Evolutionary conservation across 1,284 basidiomycete genomes (phyloP).

Genomic region (Ustilago esculenta): DNA sequence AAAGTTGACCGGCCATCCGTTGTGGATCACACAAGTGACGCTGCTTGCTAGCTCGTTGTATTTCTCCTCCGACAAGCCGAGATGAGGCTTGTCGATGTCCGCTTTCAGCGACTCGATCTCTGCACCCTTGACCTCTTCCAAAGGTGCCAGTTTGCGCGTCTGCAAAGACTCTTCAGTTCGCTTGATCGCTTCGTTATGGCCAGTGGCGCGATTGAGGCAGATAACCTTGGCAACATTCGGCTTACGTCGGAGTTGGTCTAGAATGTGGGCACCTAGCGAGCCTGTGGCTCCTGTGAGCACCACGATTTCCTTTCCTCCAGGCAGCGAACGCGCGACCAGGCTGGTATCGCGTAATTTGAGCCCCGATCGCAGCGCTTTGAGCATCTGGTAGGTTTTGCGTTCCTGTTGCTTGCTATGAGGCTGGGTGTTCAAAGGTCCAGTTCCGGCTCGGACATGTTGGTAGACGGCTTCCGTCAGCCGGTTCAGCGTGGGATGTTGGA

Average conservation of each 20-base stretch:
- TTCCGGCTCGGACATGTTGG: constrained; percentile 7
- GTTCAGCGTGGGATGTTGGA: constrained; percentile 69
- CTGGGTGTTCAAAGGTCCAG: not conserved
- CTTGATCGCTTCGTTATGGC: constrained; percentile 31
- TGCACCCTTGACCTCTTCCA: not conserved
- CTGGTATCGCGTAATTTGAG: constrained; percentile 11
- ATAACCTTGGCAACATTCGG: constrained; percentile 21
- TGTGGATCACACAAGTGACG: constrained; percentile 47
- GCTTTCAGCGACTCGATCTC: constrained; percentile 22
- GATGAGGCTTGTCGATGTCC: constrained; percentile 16
- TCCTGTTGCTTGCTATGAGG: constrained; percentile 61
- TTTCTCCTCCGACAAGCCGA: constrained; percentile 22
- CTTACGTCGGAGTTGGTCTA: constrained; percentile 35
- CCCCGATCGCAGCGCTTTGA: constrained; percentile 10
- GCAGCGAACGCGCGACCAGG: not conserved
- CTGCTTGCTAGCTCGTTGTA: constrained; percentile 13
- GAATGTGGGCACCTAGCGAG: constrained; percentile 46
- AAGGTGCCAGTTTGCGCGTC: constrained; percentile 14
- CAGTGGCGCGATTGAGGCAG: constrained; percentile 35
- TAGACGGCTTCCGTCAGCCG: constrained; percentile 59
- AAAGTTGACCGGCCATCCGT: constrained; percentile 57
- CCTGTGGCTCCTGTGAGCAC: constrained; percentile 55
- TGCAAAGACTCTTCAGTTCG: constrained; percentile 29
- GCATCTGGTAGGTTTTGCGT: constrained; percentile 8
- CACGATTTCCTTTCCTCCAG: constrained; percentile 9